Conservation (phyloP, 805 yeast genomes). For the Wickerhamomyces alni region DNA sequence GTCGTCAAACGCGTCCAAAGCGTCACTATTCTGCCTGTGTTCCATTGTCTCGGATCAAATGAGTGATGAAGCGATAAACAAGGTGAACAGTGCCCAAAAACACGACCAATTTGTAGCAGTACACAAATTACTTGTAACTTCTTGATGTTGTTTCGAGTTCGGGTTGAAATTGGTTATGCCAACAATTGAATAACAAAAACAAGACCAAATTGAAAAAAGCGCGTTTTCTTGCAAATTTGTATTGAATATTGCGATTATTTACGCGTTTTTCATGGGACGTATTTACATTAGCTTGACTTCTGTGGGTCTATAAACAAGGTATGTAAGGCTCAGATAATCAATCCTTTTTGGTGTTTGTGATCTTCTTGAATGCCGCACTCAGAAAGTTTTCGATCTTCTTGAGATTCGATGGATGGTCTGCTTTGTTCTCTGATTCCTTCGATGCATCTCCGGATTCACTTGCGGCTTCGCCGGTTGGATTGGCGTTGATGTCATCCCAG, state of each 20-base stretch:
- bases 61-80: too few species aligned
- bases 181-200: neutral
- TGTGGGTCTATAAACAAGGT: too few species aligned
- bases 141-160: neutral
- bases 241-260: too few species aligned
- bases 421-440: neutral
- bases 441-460: too few species aligned
- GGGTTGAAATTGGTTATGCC: neutral
- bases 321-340: too few species aligned
- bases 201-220: neutral
- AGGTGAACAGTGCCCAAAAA: too few species aligned
- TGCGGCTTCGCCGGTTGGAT: neutral
- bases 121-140: too few species aligned
- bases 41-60: too few species aligned
- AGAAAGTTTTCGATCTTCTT: constrained; percentile 47
- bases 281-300: constrained; percentile 1
- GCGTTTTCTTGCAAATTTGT: too few species aligned
- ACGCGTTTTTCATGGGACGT: neutral
- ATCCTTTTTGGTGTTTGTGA: constrained; percentile 1
- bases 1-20: constrained; percentile 14
- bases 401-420: constrained; percentile 39
- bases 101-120: too few species aligned
- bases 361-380: constrained; percentile 40
- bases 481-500: constrained; percentile 9
- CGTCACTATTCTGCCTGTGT: too few species aligned